phyloP scores from a whole-genome alignment of 2,329 filamentous ascomycete genomes.

The Chrysoporthe cubensis region DNA sequence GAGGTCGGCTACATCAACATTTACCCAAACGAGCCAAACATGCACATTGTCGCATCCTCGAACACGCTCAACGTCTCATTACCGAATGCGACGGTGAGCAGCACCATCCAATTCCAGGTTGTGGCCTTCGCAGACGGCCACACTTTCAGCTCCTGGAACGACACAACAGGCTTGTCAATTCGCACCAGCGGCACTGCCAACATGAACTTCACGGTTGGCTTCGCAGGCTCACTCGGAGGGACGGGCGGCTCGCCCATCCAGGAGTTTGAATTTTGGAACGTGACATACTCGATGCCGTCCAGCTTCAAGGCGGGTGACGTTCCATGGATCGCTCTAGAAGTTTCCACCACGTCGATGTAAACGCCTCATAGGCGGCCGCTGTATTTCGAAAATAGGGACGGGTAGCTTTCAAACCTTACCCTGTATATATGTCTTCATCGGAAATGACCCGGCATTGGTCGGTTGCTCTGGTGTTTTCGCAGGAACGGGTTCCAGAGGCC shows the following conservation, averaged over 20 bases:
- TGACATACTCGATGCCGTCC: conserved; percentile 46
- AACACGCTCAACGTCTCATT: conserved; percentile 54
- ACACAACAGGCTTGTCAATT: conserved; percentile 52
- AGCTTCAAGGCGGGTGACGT: conserved; percentile 30
- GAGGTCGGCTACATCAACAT: conserved; percentile 5
- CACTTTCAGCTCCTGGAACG: conserved; percentile 49
- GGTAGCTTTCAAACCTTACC: too few relatives aligned
- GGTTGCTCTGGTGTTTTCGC: too few relatives aligned
- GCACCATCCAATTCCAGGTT: conserved; percentile 54
- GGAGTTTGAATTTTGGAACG: conserved; percentile 52
- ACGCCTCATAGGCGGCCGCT: neutral
- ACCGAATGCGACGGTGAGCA: conserved; percentile 51
- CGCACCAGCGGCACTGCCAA: conserved; percentile 49
- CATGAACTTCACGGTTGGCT: conserved; percentile 43
- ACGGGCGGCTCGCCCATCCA: conserved; percentile 33
- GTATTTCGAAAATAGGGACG: too few relatives aligned
- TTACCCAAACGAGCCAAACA: conserved; percentile 43
- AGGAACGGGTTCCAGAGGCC: too few relatives aligned
- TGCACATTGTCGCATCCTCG: conserved; percentile 46
- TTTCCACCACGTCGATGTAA: neutral
- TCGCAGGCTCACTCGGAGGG: conserved; percentile 46
- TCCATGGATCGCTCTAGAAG: conserved; percentile 2
- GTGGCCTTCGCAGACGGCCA: conserved; percentile 48
- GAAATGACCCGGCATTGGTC: too few relatives aligned
- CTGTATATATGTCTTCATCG: too few relatives aligned